Percentiles rank a stretch among this genome's conserved stretches.
Evolutionary conservation across 108 stramenopile genomes (phyloP).

Genomic region (Skeletonema potamos): DNA sequence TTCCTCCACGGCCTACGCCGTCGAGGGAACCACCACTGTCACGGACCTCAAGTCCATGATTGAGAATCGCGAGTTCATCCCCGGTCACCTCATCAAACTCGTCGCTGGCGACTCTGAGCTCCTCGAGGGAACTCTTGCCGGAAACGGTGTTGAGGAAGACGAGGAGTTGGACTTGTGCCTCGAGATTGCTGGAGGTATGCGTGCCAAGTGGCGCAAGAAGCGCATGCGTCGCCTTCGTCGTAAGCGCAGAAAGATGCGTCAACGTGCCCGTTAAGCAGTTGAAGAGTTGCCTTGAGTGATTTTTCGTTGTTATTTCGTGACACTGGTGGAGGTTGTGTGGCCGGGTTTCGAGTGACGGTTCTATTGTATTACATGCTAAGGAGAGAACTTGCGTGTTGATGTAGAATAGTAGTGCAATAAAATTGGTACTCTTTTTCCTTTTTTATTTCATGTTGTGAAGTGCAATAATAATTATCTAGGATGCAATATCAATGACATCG

Average conservation of each 20-base stretch:
- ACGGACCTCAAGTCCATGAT: slow-evolving; percentile 85
- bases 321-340: not conserved
- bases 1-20: slow-evolving; percentile 73
- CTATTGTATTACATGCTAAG: not conserved
- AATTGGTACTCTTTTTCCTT: slow-evolving; percentile 5
- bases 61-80: slow-evolving; percentile 88
- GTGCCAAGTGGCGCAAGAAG: slow-evolving; percentile 93
- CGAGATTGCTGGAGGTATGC: slow-evolving; percentile 85
- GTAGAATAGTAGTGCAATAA: not conserved
- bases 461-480: not conserved
- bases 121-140: slow-evolving; percentile 75
- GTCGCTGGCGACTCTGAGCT: slow-evolving; percentile 67
- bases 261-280: slow-evolving; percentile 84
- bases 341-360: slow-evolving; percentile 1
- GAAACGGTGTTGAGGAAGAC: slow-evolving; percentile 81
- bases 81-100: slow-evolving; percentile 76
- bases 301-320: not conserved
- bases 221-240: slow-evolving; percentile 92
- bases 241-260: slow-evolving; percentile 95
- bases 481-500: no score
- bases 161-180: slow-evolving; percentile 73
- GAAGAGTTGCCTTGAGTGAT: not conserved
- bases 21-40: slow-evolving; percentile 81
- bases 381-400: not conserved
- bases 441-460: not conserved